Evolutionary conservation across 2,329 filamentous ascomycete genomes (phyloP).

Genomic region (Ceratocystis albifundus): DNA sequence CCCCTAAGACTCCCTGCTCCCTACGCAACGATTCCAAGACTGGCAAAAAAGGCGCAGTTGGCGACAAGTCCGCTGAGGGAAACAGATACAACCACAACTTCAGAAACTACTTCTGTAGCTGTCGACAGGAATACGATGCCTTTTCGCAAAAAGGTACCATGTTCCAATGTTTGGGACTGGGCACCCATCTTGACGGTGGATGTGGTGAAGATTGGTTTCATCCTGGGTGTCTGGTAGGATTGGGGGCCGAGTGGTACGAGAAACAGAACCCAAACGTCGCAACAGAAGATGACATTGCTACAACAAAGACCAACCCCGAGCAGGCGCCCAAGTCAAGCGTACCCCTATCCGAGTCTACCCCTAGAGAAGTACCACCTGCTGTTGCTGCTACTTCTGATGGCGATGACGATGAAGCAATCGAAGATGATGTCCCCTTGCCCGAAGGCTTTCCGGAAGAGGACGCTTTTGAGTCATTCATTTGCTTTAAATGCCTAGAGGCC

Average conservation of each 20-base stretch:
- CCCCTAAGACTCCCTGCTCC: conserved; percentile 57
- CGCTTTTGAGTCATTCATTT: conserved; percentile 79
- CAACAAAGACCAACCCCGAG: background rate
- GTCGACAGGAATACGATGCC: conserved; percentile 75
- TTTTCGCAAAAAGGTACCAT: conserved; percentile 89
- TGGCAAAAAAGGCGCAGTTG: conserved; percentile 62
- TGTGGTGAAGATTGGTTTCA: conserved; percentile 99
- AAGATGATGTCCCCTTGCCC: conserved; percentile 58
- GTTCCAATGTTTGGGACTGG: conserved; percentile 90
- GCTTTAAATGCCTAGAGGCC: conserved; percentile 83
- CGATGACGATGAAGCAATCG: conserved; percentile 32
- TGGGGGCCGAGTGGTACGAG: conserved; percentile 62
- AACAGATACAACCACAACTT: conserved; percentile 98
- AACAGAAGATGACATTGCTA: background rate
- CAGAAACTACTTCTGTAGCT: conserved; percentile 82
- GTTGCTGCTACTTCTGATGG: conserved; percentile 24
- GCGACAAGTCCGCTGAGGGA: conserved; percentile 55
- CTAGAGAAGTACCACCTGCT: background rate
- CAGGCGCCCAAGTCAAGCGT: background rate
- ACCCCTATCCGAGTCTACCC: background rate
- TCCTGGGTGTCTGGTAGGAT: conserved; percentile 76
- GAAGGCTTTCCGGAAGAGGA: conserved; percentile 82
- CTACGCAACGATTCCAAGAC: conserved; percentile 62
- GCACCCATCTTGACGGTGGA: conserved; percentile 66
- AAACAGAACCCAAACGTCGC: conserved; percentile 27